Evolutionary conservation across 805 yeast genomes (phyloP).

Genomic region (Ogataea allantospora): DNA sequence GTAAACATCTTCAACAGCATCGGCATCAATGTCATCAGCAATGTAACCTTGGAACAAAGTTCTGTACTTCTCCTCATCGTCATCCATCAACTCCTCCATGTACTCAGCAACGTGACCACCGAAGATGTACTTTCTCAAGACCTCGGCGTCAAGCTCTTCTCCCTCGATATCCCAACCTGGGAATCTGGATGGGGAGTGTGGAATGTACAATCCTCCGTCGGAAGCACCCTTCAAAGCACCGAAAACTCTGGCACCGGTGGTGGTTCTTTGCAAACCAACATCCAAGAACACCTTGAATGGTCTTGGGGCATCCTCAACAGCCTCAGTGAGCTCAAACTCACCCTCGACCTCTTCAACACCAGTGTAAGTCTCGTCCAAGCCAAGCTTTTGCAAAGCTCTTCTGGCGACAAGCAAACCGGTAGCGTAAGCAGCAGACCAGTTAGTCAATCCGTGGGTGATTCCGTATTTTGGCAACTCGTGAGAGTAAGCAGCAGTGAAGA

Average conservation of each 20-base stretch:
- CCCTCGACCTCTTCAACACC: slow-evolving; percentile 99
- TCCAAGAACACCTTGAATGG: slow-evolving; percentile 99
- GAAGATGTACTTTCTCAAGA: slow-evolving; percentile 97
- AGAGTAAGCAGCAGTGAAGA: slow-evolving; percentile 96
- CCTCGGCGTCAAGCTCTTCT: slow-evolving; percentile 97
- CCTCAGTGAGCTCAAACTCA: slow-evolving; percentile 97
- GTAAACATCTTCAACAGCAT: slow-evolving; percentile 94
- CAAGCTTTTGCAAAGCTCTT: slow-evolving; percentile 97
- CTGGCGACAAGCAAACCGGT: slow-evolving; percentile 98
- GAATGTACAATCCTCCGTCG: slow-evolving; percentile 99
- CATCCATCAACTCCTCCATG: slow-evolving; percentile 99
- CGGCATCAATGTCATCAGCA: slow-evolving; percentile 96
- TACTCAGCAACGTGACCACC: slow-evolving; percentile 99
- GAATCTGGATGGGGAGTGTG: slow-evolving; percentile 99
- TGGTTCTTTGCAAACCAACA: slow-evolving; percentile 99
- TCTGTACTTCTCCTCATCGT: slow-evolving; percentile 99
- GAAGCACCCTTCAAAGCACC: slow-evolving; percentile 99
- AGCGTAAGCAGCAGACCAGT: slow-evolving; percentile 99
- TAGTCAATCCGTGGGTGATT: slow-evolving; percentile 96
- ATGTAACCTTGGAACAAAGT: slow-evolving; percentile 94
- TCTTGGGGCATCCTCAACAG: slow-evolving; percentile 98
- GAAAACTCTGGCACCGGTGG: slow-evolving; percentile 99
- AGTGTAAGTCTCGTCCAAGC: slow-evolving; percentile 94
- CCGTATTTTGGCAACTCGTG: slow-evolving; percentile 99
- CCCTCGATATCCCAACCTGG: slow-evolving; percentile 99